Evolutionary conservation across 2,329 filamentous ascomycete genomes (phyloP).

Genomic region (Mollisiaceae sp.): DNA sequence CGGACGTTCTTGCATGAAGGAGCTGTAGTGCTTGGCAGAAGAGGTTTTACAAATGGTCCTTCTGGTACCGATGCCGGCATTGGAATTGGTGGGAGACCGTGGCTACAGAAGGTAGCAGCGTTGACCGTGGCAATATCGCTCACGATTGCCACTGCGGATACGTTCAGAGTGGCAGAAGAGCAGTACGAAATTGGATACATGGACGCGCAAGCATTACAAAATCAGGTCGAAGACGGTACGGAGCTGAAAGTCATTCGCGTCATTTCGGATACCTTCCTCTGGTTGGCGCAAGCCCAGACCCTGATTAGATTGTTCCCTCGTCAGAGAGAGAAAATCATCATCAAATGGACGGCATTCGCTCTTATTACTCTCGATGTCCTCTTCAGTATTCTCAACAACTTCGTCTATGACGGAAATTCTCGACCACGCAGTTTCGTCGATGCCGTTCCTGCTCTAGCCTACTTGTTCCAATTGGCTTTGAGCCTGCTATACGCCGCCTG

Average conservation of each 20-base stretch:
- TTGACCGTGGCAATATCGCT: constrained; percentile 81
- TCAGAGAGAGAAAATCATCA: constrained; percentile 96
- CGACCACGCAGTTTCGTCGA: constrained; percentile 81
- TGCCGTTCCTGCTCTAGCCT: constrained; percentile 81
- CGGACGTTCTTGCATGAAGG: constrained; percentile 90
- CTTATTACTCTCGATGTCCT: constrained; percentile 89
- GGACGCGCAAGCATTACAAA: constrained; percentile 77
- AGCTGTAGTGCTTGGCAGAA: constrained; percentile 77
- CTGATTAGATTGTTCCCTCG: constrained; percentile 94
- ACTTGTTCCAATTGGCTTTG: constrained; percentile 73
- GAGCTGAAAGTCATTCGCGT: constrained; percentile 90
- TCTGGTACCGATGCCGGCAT: constrained; percentile 71
- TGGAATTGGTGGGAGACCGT: constrained; percentile 88
- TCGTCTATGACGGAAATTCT: constrained; percentile 63
- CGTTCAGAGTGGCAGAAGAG: constrained; percentile 79
- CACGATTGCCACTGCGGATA: constrained; percentile 91
- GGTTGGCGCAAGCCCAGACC: constrained; percentile 97
- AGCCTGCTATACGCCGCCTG: constrained; percentile 75
- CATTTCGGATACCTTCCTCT: constrained; percentile 94
- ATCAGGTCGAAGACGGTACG: constrained; percentile 79
- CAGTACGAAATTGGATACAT: constrained; percentile 83
- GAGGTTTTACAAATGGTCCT: constrained; percentile 84
- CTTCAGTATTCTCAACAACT: constrained; percentile 92
- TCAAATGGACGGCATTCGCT: constrained; percentile 97
- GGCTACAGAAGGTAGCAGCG: constrained; percentile 85